A percentile compares a stretch with the other conserved stretches of the same genome.
Evolutionary conservation across 129 eudicot species (phyloP).

Genomic region (Chrysanthemum lavandulifolium): DNA sequence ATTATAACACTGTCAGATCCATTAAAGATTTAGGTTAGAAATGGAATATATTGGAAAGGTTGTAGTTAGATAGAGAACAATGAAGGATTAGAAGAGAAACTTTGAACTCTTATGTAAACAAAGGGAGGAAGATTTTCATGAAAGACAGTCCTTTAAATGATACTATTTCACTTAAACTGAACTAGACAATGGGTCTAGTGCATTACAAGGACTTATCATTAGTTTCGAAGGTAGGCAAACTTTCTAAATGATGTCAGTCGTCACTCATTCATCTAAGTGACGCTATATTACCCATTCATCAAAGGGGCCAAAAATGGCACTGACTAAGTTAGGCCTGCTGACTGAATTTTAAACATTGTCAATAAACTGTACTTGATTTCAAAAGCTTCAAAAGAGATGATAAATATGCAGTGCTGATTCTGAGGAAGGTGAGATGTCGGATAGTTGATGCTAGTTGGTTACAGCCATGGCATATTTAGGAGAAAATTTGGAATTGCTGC

Average conservation of each 20-base stretch:
- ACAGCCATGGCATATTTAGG: neutral
- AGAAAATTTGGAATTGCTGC: neutral
- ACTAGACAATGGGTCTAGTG: neutral
- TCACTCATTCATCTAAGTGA: too few species aligned
- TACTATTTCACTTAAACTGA: too few species aligned
- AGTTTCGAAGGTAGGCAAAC: too few species aligned
- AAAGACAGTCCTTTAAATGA: neutral
- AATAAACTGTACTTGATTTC: too few species aligned
- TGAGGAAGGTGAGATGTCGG: too few species aligned
- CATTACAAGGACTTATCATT: neutral
- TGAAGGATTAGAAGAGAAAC: neutral
- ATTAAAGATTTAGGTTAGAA: neutral
- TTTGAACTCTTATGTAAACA: neutral
- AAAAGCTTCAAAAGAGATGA: too few species aligned
- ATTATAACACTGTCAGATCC: neutral
- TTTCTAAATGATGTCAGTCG: too few species aligned
- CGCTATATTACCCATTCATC: too few species aligned
- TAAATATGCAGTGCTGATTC: too few species aligned
- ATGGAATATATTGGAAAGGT: neutral
- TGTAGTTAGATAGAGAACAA: neutral
- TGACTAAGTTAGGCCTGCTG: too few species aligned
- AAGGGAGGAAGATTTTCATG: constrained; percentile 1
- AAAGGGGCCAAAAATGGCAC: too few species aligned
- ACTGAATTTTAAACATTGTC: too few species aligned
- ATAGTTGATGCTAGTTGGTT: neutral